phyloP scores from a whole-genome alignment of 805 yeast species.

The Kodamaea kakaduensis region DNA sequence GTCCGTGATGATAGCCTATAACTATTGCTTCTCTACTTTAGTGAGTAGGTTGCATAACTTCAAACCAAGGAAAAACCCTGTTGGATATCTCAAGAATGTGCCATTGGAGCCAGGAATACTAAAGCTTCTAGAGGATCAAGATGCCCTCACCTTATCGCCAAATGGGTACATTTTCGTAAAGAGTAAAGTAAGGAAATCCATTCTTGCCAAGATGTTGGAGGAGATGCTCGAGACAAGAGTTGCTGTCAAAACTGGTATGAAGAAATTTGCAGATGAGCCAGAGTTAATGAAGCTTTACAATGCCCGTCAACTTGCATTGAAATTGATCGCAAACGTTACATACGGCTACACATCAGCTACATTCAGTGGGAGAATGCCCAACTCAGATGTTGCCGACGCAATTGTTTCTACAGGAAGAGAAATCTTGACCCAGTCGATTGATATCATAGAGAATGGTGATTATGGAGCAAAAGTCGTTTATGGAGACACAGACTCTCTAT shows the following conservation, averaged over 20 bases:
- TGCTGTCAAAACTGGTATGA: conserved; percentile 74
- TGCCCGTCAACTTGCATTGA: conserved; percentile 80
- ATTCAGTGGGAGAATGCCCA: conserved; percentile 96
- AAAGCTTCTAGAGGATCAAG: conserved; percentile 46
- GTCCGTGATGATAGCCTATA: conserved; percentile 85
- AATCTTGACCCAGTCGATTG: conserved; percentile 67
- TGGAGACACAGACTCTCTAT: conserved; percentile 94
- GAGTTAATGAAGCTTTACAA: conserved; percentile 56
- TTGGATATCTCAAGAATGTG: conserved; percentile 51
- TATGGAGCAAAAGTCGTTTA: conserved; percentile 94
- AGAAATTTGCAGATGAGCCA: conserved; percentile 41
- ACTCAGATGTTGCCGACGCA: conserved; percentile 91
- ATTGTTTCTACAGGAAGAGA: conserved; percentile 91
- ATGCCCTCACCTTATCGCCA: conserved; percentile 64
- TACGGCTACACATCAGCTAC: conserved; percentile 96
- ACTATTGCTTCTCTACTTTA: conserved; percentile 76
- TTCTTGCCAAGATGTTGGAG: conserved; percentile 76
- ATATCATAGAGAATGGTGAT: conserved; percentile 55
- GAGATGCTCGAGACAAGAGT: conserved; percentile 80
- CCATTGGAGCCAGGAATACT: conserved; percentile 53
- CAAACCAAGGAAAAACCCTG: conserved; percentile 40
- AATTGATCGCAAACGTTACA: conserved; percentile 89
- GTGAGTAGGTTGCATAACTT: conserved; percentile 59
- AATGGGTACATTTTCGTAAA: conserved; percentile 82
- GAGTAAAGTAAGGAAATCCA: conserved; percentile 59